Base-by-base conservation (phyloP, 441 rosid species). In the Erodium trifolium region DNA sequence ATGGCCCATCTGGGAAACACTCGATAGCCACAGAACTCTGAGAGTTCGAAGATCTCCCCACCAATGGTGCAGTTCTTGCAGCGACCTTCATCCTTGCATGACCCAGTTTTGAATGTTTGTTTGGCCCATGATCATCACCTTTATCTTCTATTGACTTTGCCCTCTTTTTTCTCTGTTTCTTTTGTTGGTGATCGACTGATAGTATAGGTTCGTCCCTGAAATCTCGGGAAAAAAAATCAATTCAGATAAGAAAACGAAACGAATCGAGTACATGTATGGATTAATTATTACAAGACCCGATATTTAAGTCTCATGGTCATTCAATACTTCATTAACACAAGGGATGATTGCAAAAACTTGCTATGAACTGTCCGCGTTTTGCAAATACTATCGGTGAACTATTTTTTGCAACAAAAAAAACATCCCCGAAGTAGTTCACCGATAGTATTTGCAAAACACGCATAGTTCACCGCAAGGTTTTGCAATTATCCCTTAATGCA, bases 101-200 rank as follows among this genome's bases (percentile, higher is more conserved):
- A 34, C 73, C 79, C 76, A 79, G 43, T 73, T 76, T 79, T 17
- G 69, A 70, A 71, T 73, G 74, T 55, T 79, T 79, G 59, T 51
- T 67, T 27, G 70, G 76, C 39, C 68, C 5, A 49, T 49, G 37
- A 67, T 23, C 76, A 64, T 77, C 74, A 14, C 31, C 70, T 27
- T 65, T 74, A 31, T 71, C 78, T 68, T 67, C 73, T 31, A 60
- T 45, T 67, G 72, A 64, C 65, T 70, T 73, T 10, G 27, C 66
- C 43, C 68, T 19, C 47, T 70, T 65, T 64, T 72, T 74, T 47
- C 67, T 71, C 34, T 76, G 71, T 62, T 74, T 76, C 73, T 71
- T 79, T 41, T 74, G 63, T 27, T 70, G 80, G 51, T 66, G 45
- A 64, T 75, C 62, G 67, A 41, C 35, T 57, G 69, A 69, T 64